Base-by-base conservation (phyloP, 2,329 filamentous ascomycete species). In the Fulvia fulva region DNA sequence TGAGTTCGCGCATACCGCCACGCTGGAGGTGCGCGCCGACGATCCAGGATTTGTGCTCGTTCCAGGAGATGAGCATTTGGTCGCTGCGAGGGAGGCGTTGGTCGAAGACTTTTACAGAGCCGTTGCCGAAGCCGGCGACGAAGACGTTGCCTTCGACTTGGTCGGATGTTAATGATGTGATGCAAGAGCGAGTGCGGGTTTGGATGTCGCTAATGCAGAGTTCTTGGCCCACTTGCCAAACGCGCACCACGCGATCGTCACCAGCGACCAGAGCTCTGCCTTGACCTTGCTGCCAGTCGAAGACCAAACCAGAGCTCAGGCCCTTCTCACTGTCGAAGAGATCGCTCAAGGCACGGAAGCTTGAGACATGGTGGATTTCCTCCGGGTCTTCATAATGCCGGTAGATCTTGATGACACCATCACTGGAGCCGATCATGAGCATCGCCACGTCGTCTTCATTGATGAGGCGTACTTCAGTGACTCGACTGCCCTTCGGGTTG, bases 241-340 rank as follows among this genome's bases (percentile, higher is more conserved):
- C 90, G 34, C 92, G 85, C 67, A 99, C 97, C 32, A 97, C 90
- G 58, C 94, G 90, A 55, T 97, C 91, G 72, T 99, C 94, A 46
- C 94, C 94, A 11, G 94, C 94, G 30, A 97, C 94, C n/a, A 99
- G 82, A 7, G 96, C 87, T 60, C 91, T 90, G 7, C 94, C 94
- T 66, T 91, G 90, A n/a, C 95, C 92, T 76, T 99, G 94, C 73
- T 97, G 93, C 94, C 94, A 99, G 73, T 99, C 93, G 71, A 97
- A 95, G 25, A 97, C 93, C 76, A 99, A 88, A 22, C 94, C 94
- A 1, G 92, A 92, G 73, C 96, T 96, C 11, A 50, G 47, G 69
- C 92, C 88, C 34, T 67, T 67, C 68, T 93, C 96, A 73, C 90
- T 96, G 3, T 92, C 91, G 5, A 97, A 89, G 71, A 97, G 88